These are phyloP conservation scores for Wilcoxina mikolae DNA, from an alignment of 495 filamentous ascomycete species.

Conservation along the genomic window DNA sequence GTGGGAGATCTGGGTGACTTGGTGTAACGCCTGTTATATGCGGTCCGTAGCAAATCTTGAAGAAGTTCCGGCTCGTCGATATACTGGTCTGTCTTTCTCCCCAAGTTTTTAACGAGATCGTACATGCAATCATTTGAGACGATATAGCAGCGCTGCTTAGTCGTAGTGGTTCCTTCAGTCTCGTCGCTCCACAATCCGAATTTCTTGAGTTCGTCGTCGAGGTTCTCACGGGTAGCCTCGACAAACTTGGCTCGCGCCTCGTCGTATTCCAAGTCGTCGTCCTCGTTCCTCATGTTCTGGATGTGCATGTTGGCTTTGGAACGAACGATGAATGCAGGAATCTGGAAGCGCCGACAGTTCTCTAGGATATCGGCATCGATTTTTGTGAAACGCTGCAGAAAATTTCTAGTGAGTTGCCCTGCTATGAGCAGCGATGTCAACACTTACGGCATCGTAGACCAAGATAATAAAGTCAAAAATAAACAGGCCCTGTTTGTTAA, in stretches of 20 bases:
- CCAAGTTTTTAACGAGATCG: neutral
- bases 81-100: neutral
- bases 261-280: neutral
- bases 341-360: slow-evolving; percentile 12
- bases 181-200: neutral
- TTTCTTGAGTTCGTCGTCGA: neutral
- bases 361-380: slow-evolving; percentile 11
- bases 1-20: no score
- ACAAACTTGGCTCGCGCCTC: neutral
- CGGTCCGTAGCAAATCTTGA: neutral
- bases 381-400: slow-evolving; percentile 7
- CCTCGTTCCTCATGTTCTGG: slow-evolving; percentile 1
- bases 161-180: neutral
- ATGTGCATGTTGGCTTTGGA: slow-evolving; percentile 17
- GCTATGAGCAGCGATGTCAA: neutral
- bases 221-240: neutral
- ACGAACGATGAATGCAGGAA: slow-evolving; percentile 17
- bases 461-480: slow-evolving; percentile 18
- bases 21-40: neutral
- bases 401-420: neutral
- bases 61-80: neutral
- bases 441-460: neutral
- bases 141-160: neutral
- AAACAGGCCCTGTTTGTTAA: slow-evolving; percentile 19
- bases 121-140: neutral